Conservation (phyloP, 2,329 filamentous ascomycete genomes). For the Ophiostoma himal-ulmi region DNA sequence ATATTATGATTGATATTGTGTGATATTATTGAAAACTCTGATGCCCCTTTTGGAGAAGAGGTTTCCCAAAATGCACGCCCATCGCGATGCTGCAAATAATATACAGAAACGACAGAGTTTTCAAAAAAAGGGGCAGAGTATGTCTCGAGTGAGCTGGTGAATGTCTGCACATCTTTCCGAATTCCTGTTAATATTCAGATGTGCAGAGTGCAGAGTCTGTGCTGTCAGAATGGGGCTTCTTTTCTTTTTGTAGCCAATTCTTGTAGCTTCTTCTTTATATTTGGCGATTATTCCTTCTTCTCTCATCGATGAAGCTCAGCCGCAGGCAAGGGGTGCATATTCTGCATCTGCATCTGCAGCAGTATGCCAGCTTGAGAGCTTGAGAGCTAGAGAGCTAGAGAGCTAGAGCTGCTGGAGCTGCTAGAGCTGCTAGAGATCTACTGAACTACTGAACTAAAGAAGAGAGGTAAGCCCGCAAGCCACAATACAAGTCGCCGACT, state of each 20-base stretch:
- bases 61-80: not conserved
- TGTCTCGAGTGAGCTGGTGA: not conserved
- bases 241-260: too few relatives aligned
- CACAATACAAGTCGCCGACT: not conserved
- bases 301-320: not conserved
- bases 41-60: not conserved
- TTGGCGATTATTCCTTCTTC: not conserved
- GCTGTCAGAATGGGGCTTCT: not conserved
- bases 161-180: not conserved
- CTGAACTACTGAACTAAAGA: not conserved
- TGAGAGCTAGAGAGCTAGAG: not conserved
- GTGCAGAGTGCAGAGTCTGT: not conserved
- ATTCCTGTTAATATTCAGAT: not conserved
- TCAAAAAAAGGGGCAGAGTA: not conserved
- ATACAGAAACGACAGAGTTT: not conserved
- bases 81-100: not conserved
- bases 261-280: not conserved
- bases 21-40: not conserved
- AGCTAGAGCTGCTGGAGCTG: too few relatives aligned
- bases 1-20: not conserved
- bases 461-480: not conserved
- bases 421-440: not conserved
- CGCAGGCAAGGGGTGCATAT: not conserved
- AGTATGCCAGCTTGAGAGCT: not conserved
- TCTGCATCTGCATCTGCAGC: not conserved